phyloP scores from a whole-genome alignment of 1,284 basidiomycete genomes.

The Sutorius eximius region DNA sequence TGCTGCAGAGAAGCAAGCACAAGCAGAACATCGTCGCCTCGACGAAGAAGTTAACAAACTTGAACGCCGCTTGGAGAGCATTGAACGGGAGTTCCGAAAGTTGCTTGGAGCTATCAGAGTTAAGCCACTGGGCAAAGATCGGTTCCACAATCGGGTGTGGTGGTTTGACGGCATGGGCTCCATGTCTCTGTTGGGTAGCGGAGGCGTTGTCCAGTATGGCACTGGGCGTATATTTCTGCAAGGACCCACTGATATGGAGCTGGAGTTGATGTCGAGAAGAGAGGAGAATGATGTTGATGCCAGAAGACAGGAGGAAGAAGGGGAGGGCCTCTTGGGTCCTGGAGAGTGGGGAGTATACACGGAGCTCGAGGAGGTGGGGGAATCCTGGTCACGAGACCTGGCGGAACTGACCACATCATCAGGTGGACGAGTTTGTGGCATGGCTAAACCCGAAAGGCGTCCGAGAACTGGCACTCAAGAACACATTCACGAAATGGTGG shows the following conservation, averaged over 20 bases:
- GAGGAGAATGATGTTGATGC: constrained; percentile 59
- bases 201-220: constrained; percentile 79
- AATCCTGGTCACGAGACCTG: neutral
- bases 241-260: constrained; percentile 78
- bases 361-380: constrained; percentile 78
- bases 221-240: constrained; percentile 90
- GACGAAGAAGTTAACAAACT: constrained; percentile 85
- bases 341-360: constrained; percentile 91
- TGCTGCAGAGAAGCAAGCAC: constrained; percentile 66
- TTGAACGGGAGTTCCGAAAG: constrained; percentile 93
- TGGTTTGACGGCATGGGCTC: constrained; percentile 98
- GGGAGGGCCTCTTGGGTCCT: constrained; percentile 67
- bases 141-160: constrained; percentile 95
- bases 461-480: constrained; percentile 83
- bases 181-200: constrained; percentile 70
- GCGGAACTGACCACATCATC: constrained; percentile 19
- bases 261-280: constrained; percentile 63
- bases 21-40: constrained; percentile 77
- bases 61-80: constrained; percentile 75
- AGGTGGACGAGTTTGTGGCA: constrained; percentile 80
- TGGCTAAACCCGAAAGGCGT: constrained; percentile 94
- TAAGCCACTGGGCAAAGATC: constrained; percentile 86
- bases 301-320: constrained; percentile 74
- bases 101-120: constrained; percentile 80
- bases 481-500: constrained; percentile 81